phyloP scores from a whole-genome alignment of 2,329 filamentous ascomycete genomes.

The Celoporthe dispersa region DNA sequence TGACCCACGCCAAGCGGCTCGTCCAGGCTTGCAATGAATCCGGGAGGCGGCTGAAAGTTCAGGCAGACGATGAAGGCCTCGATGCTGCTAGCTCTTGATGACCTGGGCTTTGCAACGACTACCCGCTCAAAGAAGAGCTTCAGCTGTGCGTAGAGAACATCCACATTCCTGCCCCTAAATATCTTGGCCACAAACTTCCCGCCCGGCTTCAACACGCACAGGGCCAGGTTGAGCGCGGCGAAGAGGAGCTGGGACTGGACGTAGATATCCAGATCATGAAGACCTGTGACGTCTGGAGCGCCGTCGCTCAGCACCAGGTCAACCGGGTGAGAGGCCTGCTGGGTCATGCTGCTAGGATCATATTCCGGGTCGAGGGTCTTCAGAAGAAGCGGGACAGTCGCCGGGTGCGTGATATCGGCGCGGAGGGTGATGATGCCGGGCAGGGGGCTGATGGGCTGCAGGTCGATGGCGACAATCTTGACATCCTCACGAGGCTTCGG shows the following conservation, averaged over 20 bases:
- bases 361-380: conserved; percentile 79
- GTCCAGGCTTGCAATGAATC: conserved; percentile 76
- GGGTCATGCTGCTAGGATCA: conserved; percentile 50
- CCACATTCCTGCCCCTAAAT: conserved; percentile 93
- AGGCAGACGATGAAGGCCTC: conserved; percentile 97
- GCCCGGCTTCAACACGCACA: conserved; percentile 89
- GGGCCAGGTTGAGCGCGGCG: conserved; percentile 88
- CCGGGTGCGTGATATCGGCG: conserved; percentile 96
- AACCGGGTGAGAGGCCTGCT: conserved; percentile 73
- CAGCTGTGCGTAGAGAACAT: conserved; percentile 90
- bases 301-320: conserved; percentile 95
- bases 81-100: conserved; percentile 92
- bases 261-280: conserved; percentile 98
- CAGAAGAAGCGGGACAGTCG: conserved; percentile 87
- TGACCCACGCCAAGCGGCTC: conserved; percentile 72
- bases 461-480: conserved; percentile 93
- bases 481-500: conserved; percentile 67
- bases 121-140: conserved; percentile 89
- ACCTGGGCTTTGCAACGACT: conserved; percentile 89
- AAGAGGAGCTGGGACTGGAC: conserved; percentile 95
- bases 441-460: conserved; percentile 93
- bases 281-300: conserved; percentile 92
- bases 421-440: conserved; percentile 90
- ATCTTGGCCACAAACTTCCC: conserved; percentile 99
- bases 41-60: conserved; percentile 79